These are phyloP conservation scores for Phytopythium vexans DNA, from an alignment of 352 stramenopile genomes.

Conservation along the genomic window DNA sequence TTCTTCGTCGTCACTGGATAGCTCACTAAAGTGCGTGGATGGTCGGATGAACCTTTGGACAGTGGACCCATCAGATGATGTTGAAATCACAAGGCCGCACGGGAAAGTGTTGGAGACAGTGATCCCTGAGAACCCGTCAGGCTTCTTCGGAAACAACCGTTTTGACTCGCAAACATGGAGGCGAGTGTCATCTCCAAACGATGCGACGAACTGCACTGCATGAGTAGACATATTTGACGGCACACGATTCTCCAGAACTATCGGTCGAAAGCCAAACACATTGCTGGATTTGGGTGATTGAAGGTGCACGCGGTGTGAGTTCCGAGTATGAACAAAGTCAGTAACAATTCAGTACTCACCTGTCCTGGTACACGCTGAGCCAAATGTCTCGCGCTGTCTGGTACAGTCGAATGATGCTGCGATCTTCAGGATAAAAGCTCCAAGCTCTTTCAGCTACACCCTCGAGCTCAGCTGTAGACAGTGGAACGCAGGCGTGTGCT, in stretches of 20 bases:
- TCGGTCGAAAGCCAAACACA: slow-evolving; percentile 55
- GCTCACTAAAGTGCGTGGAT: neutral
- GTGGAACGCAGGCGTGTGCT: slow-evolving; percentile 35
- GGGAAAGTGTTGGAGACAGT: slow-evolving; percentile 40
- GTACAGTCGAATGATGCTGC: slow-evolving; percentile 54
- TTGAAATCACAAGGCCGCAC: slow-evolving; percentile 46
- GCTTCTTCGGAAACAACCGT: slow-evolving; percentile 29
- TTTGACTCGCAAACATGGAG: slow-evolving; percentile 37
- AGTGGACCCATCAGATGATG: slow-evolving; percentile 61
- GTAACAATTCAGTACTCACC: slow-evolving; percentile 15
- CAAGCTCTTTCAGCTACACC: slow-evolving; percentile 42
- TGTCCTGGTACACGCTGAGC: slow-evolving; percentile 64
- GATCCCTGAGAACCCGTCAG: slow-evolving; percentile 46
- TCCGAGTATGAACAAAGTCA: neutral
- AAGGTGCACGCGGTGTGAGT: too few species aligned
- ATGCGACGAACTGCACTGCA: slow-evolving; percentile 48
- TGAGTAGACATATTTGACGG: neutral
- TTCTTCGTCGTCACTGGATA: neutral
- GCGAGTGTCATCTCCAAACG: slow-evolving; percentile 48
- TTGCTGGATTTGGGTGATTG: slow-evolving; percentile 24
- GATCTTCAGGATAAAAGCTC: slow-evolving; percentile 62
- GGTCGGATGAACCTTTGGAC: slow-evolving; percentile 29
- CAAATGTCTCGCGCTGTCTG: slow-evolving; percentile 41
- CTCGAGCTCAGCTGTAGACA: slow-evolving; percentile 48
- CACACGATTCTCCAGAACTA: neutral